phyloP scores from a whole-genome alignment of 352 stramenopile genomes.

The Globisporangium ultimum region DNA sequence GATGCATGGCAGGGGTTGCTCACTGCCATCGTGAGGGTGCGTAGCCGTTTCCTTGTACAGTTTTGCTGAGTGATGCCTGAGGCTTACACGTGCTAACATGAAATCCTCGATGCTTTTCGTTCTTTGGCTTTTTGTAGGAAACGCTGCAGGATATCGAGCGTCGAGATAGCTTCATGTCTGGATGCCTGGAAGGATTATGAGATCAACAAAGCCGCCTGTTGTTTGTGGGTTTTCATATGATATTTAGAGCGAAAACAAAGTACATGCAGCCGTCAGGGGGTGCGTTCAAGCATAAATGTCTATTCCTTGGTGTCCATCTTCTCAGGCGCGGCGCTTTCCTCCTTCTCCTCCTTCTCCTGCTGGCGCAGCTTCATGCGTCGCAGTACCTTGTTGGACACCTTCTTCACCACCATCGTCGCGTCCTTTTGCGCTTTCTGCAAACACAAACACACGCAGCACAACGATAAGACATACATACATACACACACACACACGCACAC shows the following conservation, averaged over 20 bases:
- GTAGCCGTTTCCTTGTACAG: conserved; percentile 2
- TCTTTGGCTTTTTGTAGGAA: conserved; percentile 26
- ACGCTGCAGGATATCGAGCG: conserved; percentile 68
- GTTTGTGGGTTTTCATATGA: neutral
- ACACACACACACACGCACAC: too few species aligned
- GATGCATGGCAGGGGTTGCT: conserved; percentile 54
- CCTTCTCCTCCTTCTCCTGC: conserved; percentile 51
- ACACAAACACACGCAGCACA: neutral
- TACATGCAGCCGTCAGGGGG: neutral
- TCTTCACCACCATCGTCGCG: conserved; percentile 52
- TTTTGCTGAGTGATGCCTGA: neutral
- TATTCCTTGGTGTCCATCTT: conserved; percentile 66
- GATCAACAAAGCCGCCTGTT: neutral
- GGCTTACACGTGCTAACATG: neutral
- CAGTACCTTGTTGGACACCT: conserved; percentile 71
- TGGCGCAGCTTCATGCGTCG: conserved; percentile 58
- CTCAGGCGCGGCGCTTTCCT: conserved; percentile 30
- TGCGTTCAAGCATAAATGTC: conserved; percentile 6
- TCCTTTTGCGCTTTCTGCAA: conserved; percentile 61
- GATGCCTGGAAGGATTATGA: conserved; percentile 66
- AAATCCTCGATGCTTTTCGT: neutral
- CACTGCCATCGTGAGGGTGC: conserved; percentile 48
- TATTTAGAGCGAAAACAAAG: neutral
- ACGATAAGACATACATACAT: neutral
- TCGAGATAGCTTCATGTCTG: conserved; percentile 59